Percentiles rank a stretch among this genome's conserved stretches.
Evolutionary conservation across 257 asterid genomes (phyloP).

Genomic region (Linaria vulgaris): DNA sequence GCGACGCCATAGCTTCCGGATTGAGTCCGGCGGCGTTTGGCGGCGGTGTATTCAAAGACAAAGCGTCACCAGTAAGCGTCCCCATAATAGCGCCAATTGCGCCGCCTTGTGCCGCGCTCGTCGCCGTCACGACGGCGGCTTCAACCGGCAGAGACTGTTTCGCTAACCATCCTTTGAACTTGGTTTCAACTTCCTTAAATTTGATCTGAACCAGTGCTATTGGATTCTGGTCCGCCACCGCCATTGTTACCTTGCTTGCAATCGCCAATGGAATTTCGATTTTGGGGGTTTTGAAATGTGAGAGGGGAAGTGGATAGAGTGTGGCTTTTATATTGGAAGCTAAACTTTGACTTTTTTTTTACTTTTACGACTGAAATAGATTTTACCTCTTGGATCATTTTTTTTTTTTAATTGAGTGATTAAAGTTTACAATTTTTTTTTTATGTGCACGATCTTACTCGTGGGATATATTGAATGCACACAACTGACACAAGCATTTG

Average conservation of each 20-base stretch:
- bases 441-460: too few species aligned
- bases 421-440: too few species aligned
- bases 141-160: slow-evolving; percentile 85
- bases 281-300: background rate
- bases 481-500: too few species aligned
- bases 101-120: slow-evolving; percentile 80
- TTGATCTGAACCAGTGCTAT: slow-evolving; percentile 61
- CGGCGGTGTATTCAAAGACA: slow-evolving; percentile 65
- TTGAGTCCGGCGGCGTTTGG: slow-evolving; percentile 54
- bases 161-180: slow-evolving; percentile 65
- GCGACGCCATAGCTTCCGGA: slow-evolving; percentile 77
- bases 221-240: slow-evolving; percentile 58
- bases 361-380: too few species aligned
- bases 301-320: slow-evolving; percentile 15
- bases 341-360: too few species aligned
- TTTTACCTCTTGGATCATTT: too few species aligned
- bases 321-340: too few species aligned
- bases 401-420: too few species aligned
- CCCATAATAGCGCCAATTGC: slow-evolving; percentile 89
- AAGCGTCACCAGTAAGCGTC: slow-evolving; percentile 59
- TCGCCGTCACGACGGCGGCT: slow-evolving; percentile 77
- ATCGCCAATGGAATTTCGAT: background rate
- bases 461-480: too few species aligned
- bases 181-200: slow-evolving; percentile 60
- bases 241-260: slow-evolving; percentile 52